These are phyloP conservation scores for Omphalea diandra DNA, from an alignment of 441 rosid genomes.

Conservation along the genomic window DNA sequence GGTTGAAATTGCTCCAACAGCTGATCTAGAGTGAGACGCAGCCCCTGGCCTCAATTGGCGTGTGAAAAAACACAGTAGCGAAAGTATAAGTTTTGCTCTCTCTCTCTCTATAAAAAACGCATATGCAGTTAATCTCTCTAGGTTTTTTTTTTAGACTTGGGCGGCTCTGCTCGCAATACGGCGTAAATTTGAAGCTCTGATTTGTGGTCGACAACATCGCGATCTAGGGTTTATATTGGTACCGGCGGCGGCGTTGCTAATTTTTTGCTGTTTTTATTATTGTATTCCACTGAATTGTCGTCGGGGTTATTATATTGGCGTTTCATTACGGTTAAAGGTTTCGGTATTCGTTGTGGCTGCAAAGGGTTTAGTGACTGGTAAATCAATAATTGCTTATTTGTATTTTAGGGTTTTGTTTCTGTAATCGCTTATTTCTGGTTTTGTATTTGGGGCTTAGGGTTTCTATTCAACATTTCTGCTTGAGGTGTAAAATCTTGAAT, in stretches of 20 bases:
- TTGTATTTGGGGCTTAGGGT: slow-evolving; percentile 10
- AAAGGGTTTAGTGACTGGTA: slow-evolving; percentile 6
- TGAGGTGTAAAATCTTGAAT: background rate
- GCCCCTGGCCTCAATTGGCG: too few relatives aligned
- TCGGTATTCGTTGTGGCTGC: background rate
- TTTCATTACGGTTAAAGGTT: background rate
- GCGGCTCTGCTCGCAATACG: slow-evolving; percentile 10
- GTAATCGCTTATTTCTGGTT: background rate
- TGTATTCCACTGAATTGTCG: background rate
- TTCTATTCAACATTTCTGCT: too few relatives aligned
- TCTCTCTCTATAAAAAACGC: slow-evolving; percentile 13
- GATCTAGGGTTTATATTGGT: slow-evolving; percentile 19
- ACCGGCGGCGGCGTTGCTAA: background rate
- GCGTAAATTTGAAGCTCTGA: background rate
- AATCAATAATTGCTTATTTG: slow-evolving; percentile 8
- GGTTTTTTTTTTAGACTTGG: background rate
- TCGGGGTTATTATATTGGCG: background rate
- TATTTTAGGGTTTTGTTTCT: background rate
- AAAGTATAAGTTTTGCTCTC: background rate
- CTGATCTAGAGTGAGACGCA: background rate
- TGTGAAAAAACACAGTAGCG: too few relatives aligned
- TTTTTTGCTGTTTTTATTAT: background rate
- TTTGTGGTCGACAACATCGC: slow-evolving; percentile 2
- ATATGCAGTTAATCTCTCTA: too few relatives aligned
- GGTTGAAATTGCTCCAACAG: background rate